phyloP scores from a whole-genome alignment of 2,329 filamentous ascomycete species.

The Elsinoe ampelina region DNA sequence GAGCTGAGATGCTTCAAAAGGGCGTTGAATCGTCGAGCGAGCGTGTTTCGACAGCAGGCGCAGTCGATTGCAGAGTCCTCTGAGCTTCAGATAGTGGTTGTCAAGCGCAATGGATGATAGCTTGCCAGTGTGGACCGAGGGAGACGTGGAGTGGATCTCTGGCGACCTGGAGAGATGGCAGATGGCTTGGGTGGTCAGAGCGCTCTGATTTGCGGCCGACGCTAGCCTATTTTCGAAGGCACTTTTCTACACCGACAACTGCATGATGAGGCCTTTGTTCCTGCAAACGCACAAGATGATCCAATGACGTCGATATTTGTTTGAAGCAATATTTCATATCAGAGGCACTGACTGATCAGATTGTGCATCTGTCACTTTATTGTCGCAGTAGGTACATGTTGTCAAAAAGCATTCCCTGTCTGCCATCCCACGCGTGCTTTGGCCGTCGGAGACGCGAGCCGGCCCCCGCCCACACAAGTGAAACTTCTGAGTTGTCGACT shows the following conservation, averaged over 20 bases:
- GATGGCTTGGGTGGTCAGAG: constrained; percentile 6
- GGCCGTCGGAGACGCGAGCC: not conserved
- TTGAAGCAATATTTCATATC: not conserved
- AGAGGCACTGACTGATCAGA: not conserved
- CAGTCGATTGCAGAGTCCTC: not conserved
- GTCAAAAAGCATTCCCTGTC: not conserved
- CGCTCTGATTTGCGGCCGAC: not conserved
- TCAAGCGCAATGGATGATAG: constrained; percentile 6
- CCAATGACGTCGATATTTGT: constrained; percentile 1
- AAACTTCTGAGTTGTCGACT: constrained; percentile 11
- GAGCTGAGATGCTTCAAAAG: not conserved
- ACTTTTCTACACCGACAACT: constrained; percentile 1
- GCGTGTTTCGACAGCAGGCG: not conserved
- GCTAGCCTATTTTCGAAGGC: constrained; percentile 2
- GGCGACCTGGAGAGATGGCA: constrained; percentile 1
- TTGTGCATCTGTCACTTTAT: not conserved
- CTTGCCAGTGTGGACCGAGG: not conserved
- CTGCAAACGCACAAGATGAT: not conserved
- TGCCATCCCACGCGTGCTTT: constrained; percentile 8
- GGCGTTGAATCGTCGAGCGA: not conserved
- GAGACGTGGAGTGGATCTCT: not conserved
- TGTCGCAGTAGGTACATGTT: not conserved
- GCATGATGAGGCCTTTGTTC: not conserved
- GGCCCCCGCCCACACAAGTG: constrained; percentile 7
- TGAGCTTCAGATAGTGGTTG: not conserved